Evolutionary conservation across 2,329 filamentous ascomycete species (phyloP), one percentile per base, ranked within the genome.

Genomic region (Chalara sp.): DNA sequence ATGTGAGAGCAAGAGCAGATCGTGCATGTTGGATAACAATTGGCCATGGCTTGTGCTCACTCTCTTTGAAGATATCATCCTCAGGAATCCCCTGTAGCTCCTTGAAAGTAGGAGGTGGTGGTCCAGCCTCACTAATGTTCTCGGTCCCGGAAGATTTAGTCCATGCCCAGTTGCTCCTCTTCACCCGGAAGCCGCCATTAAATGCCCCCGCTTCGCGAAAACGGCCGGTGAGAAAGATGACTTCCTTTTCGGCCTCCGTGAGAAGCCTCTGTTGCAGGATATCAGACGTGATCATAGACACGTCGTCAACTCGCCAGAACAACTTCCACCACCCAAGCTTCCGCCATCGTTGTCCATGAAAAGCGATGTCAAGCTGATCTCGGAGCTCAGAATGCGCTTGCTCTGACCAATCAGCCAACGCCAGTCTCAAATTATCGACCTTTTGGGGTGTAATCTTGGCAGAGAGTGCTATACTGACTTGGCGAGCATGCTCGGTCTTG

Each of bases 241-340:
- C 78, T 49, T 83, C 84, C 59, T 84, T 84, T 67, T 96, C 91
- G 0, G 91, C 85, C 4, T 79, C 79, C 0, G 83, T 79, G 4
- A 99, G 76, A 72, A 95, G 97, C 6, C 80, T 76, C 56, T 84
- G 83, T 53, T 80, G 79, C 3, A 96, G 73, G 53, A 96, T 85
- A 59, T 93, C 87, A 1, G 83, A 81, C 3, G 87, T 84, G 49
- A 96, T 83, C 77, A 92, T 86, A 3, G 83, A 81, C 8, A 96
- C 89, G 61, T 96, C 92, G 64, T 97, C 92, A 29, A 93, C 90
- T 21, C 89, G 83, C 90, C 90, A 96, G 65, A 96, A 90, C 0
- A 97, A 77, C 66, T 95, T 95, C 86, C 89, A 96, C 91, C 92
- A 97, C 12, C 83, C 79, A 4, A 96, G 74, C 56, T 87, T 85